Percentiles rank a stretch among this genome's conserved stretches.
phyloP scores from a whole-genome alignment of 306 rosid genomes.

The barrel medic (Medicago truncatula) region DNA sequence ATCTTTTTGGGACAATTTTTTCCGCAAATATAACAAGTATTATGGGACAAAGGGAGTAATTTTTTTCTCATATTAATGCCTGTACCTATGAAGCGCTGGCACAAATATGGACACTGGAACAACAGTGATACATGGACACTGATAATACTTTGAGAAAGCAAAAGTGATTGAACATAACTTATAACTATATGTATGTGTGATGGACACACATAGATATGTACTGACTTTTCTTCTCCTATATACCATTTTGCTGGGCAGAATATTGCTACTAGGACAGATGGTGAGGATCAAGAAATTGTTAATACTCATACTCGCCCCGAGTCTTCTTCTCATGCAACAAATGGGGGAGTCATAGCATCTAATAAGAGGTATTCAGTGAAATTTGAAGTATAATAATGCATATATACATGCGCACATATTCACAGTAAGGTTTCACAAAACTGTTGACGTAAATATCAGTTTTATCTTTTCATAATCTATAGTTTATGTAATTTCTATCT shows the following conservation, averaged over 20 bases:
- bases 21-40: too few relatives aligned
- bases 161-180: not conserved
- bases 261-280: conserved; percentile 43
- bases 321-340: conserved; percentile 35
- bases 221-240: conserved; percentile 23
- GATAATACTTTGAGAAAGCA: not conserved
- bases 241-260: conserved; percentile 43
- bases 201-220: not conserved
- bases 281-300: conserved; percentile 46
- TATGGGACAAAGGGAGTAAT: too few relatives aligned
- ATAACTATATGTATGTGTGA: not conserved
- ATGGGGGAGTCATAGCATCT: conserved; percentile 45
- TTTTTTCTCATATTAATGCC: not conserved
- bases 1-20: too few relatives aligned
- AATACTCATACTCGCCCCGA: conserved; percentile 37
- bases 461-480: conserved; percentile 27
- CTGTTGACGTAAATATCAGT: conserved; percentile 36
- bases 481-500: conserved; percentile 37
- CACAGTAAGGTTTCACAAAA: conserved; percentile 29
- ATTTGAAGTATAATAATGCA: conserved; percentile 1
- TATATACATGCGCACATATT: not conserved
- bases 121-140: not conserved
- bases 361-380: conserved; percentile 47
- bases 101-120: not conserved
- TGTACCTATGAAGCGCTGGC: not conserved